These are phyloP conservation scores for Candida palmyrensis DNA, from an alignment of 805 yeast species.

Conservation along the genomic window DNA sequence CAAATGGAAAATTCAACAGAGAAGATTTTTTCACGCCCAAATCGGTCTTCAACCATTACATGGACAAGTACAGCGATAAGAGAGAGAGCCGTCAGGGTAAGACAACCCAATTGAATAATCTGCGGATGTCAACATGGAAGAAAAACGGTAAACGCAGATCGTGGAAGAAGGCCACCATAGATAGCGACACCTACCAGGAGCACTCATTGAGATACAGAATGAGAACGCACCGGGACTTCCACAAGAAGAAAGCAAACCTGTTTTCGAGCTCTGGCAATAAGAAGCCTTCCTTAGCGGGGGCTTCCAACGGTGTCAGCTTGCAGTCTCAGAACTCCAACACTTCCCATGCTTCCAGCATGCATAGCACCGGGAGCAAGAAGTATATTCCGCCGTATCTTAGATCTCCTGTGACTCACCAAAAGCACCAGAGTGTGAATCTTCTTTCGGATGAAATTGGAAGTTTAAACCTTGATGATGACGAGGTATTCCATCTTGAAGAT, in stretches of 20 bases:
- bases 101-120: constrained; percentile 4
- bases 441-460: constrained; percentile 33
- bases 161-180: constrained; percentile 6
- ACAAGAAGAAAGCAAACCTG: constrained; percentile 3
- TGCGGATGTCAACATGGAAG: constrained; percentile 5
- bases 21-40: constrained; percentile 79
- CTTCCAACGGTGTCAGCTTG: too few relatives aligned
- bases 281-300: too few relatives aligned
- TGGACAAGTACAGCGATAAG: constrained; percentile 54
- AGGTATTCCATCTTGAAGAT: constrained; percentile 40
- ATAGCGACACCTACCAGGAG: constrained; percentile 2
- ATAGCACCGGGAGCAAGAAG: too few relatives aligned
- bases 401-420: too few relatives aligned
- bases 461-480: constrained; percentile 26
- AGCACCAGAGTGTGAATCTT: too few relatives aligned
- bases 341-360: too few relatives aligned
- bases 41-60: constrained; percentile 62
- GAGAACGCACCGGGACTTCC: constrained; percentile 1
- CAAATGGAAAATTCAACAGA: constrained; percentile 42
- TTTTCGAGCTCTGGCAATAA: background rate
- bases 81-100: constrained; percentile 12
- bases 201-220: constrained; percentile 1
- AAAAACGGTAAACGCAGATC: constrained; percentile 4
- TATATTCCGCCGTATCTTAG: constrained; percentile 40
- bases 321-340: too few relatives aligned